Percentiles rank a stretch among this genome's conserved stretches.
phyloP scores from a whole-genome alignment of 768 basidiomycete genomes.

The Candolleomyces efflorescens region DNA sequence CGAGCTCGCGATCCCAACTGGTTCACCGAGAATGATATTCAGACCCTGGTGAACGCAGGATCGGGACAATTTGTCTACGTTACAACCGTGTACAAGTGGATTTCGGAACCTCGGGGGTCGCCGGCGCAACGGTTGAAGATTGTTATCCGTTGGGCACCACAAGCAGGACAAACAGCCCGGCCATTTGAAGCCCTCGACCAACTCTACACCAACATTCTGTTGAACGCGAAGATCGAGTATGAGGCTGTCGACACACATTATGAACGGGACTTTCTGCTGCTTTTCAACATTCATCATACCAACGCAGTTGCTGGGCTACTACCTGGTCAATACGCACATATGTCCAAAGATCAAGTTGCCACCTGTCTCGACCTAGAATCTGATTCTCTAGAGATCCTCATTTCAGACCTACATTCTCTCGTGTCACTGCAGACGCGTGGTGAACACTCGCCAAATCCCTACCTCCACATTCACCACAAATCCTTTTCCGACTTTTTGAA shows the following conservation, averaged over 20 bases:
- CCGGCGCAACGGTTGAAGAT: background rate
- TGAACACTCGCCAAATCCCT: too few relatives aligned
- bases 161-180: background rate
- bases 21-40: background rate
- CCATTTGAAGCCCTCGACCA: background rate
- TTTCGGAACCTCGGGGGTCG: background rate
- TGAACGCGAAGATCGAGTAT: background rate
- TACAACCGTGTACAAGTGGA: background rate
- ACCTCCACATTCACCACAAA: background rate
- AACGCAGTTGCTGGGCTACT: too few relatives aligned
- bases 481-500: background rate
- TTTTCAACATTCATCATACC: background rate
- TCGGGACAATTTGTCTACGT: conserved; percentile 6
- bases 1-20: background rate
- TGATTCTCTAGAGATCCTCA: background rate
- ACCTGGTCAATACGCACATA: too few relatives aligned
- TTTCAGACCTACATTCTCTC: background rate
- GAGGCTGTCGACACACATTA: background rate
- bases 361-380: too few relatives aligned
- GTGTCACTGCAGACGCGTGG: too few relatives aligned
- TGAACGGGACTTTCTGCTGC: background rate
- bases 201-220: background rate
- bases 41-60: background rate
- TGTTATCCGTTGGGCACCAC: background rate
- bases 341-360: too few relatives aligned